Evolutionary conservation across 1,284 basidiomycete genomes (phyloP).

Genomic region (Pseudozyma tsukubaensis): DNA sequence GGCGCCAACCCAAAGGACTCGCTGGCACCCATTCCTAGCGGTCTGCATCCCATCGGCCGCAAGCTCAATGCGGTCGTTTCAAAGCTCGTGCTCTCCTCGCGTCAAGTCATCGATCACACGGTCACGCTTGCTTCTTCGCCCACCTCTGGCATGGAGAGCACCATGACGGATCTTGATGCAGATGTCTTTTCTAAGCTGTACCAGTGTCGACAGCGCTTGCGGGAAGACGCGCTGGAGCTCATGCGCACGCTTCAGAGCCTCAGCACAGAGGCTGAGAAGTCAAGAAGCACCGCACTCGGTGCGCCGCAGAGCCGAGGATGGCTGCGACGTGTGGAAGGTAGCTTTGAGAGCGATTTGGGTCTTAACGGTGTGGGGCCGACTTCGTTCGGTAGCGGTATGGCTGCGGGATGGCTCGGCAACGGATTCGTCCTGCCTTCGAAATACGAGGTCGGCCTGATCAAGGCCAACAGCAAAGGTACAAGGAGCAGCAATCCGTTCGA

Average conservation of each 20-base stretch:
- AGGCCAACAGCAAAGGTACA: constrained; percentile 36
- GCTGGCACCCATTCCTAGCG: constrained; percentile 19
- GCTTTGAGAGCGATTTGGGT: constrained; percentile 50
- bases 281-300: constrained; percentile 36
- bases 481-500: constrained; percentile 54
- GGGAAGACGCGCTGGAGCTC: constrained; percentile 58
- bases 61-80: constrained; percentile 71
- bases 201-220: constrained; percentile 61
- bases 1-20: constrained; percentile 33
- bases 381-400: constrained; percentile 64
- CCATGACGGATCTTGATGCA: constrained; percentile 49
- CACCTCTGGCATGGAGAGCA: constrained; percentile 40
- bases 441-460: constrained; percentile 49
- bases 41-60: constrained; percentile 69
- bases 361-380: constrained; percentile 50
- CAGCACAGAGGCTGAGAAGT: constrained; percentile 41
- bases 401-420: constrained; percentile 67
- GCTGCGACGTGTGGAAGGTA: constrained; percentile 44
- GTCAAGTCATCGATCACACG: constrained; percentile 68
- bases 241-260: constrained; percentile 42
- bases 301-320: constrained; percentile 41
- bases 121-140: constrained; percentile 49
- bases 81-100: constrained; percentile 70
- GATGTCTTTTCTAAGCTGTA: constrained; percentile 52
- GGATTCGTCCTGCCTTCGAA: constrained; percentile 67